Conservation (phyloP, 2,329 filamentous ascomycete genomes). For the Colletotrichum australisinense region DNA sequence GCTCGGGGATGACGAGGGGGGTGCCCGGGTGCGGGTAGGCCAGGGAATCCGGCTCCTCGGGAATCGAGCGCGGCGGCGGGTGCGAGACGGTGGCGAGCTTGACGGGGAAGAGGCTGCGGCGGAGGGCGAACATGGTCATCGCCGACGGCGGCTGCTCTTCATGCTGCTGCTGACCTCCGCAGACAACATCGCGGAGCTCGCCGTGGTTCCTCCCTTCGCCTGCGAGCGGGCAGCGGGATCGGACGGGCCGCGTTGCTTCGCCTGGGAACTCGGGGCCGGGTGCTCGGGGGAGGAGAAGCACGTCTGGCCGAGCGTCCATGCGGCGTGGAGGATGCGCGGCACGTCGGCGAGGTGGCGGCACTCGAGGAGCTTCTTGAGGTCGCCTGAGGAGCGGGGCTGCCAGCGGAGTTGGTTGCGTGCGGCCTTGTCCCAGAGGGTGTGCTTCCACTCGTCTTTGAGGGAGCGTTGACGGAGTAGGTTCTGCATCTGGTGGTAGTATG, state of each 20-base stretch:
- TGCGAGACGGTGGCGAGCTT: constrained; percentile 27
- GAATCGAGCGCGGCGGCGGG: constrained; percentile 19
- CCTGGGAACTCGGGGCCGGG: constrained; percentile 32
- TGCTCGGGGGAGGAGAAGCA: constrained; percentile 47
- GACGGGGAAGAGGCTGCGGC: constrained; percentile 17
- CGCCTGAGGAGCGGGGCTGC: constrained; percentile 54
- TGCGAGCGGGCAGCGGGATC: constrained; percentile 33
- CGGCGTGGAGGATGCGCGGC: constrained; percentile 54
- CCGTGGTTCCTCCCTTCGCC: not conserved
- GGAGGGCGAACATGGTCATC: constrained; percentile 24
- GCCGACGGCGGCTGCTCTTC: constrained; percentile 7
- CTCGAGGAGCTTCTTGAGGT: constrained; percentile 58
- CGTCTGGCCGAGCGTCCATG: constrained; percentile 56
- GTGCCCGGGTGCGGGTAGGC: constrained; percentile 30
- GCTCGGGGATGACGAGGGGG: constrained; percentile 25
- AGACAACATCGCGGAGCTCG: not conserved
- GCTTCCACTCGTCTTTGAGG: constrained; percentile 58
- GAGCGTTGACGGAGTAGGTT: constrained; percentile 56
- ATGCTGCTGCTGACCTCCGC: not conserved
- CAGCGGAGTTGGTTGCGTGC: constrained; percentile 53
- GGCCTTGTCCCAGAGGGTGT: constrained; percentile 58
- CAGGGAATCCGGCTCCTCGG: constrained; percentile 24
- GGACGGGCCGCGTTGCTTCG: constrained; percentile 35
- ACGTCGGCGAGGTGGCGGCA: constrained; percentile 55
- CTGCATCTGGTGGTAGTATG: constrained; percentile 56